Evolutionary conservation across 2,329 filamentous ascomycete genomes (phyloP), one percentile per base, ranked within the genome.

Genomic region (Cyphellophora europaea): DNA sequence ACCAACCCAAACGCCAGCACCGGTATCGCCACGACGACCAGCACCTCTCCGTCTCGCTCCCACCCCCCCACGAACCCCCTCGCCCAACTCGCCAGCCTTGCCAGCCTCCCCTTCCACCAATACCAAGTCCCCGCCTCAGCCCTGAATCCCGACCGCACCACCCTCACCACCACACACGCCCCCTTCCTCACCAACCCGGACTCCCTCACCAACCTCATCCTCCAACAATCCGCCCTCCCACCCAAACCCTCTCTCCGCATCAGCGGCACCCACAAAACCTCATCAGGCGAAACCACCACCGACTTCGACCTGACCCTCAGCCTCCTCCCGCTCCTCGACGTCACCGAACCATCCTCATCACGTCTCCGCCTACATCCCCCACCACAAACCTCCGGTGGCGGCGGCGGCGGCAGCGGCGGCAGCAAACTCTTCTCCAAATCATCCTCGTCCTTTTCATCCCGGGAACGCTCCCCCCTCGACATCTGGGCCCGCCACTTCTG

Each of bases 221-320:
- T 41, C 37, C 42, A 49, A 11, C 52, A 56, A 35, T 50, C 49
- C n/a, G 19, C 29, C 8, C 31, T 56, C 2, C 52, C 53, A 6
- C 53, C 53, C 3, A 45, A 50, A 19, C 51, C 51, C 2, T 44
- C 45, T 31, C 46, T 55, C 16, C 41, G 48, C 19, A 48, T 55
- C 33, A 28, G 42, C 11, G 50, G 52, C 16, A 42, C 42, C 21
- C 42, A 47, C 30, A 17, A 25, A 8, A 27, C 27, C 28, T 33
- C 13, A 14, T 52, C 51, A 28, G 50, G 51, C 27, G 21, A 25
- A 8, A 14, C 28, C 11, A 27, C 27, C 28, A 37, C 13, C 15
- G 50, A 53, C 33, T 53, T 53, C 30, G 50, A 53, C 27, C 36
- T 53, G 21, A 49, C 42, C 19, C 34, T 52, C 19, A 52, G 51